Evolutionary conservation across 768 basidiomycete species (phyloP).

Genomic region (Galerina sulciceps): DNA sequence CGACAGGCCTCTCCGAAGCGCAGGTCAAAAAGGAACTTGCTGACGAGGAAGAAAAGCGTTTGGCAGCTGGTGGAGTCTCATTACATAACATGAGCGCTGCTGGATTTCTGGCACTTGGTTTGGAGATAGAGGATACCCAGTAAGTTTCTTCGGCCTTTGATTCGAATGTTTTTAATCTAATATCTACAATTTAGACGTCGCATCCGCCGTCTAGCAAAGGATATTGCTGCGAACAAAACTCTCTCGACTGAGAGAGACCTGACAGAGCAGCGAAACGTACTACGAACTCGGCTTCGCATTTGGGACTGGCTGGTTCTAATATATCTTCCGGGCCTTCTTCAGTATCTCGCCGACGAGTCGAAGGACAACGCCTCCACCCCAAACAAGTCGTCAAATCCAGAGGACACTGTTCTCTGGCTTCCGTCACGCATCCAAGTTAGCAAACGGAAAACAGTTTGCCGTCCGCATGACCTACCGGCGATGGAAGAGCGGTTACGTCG

Average conservation of each 20-base stretch:
- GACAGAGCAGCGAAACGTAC: neutral
- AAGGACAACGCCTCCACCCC: neutral
- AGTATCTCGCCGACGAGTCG: neutral
- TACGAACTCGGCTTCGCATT: neutral
- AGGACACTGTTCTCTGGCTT: conserved; percentile 7
- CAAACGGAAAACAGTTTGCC: neutral
- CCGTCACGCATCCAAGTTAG: conserved; percentile 8
- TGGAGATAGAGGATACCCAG: conserved; percentile 3
- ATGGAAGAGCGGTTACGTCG: conserved; percentile 12
- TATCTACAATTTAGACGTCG: conserved; percentile 2
- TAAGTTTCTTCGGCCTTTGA: too few relatives aligned
- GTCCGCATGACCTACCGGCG: neutral
- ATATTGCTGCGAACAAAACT: neutral
- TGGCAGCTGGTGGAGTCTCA: neutral
- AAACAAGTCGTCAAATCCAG: neutral
- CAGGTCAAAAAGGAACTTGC: conserved; percentile 3
- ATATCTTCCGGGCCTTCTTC: conserved; percentile 15
- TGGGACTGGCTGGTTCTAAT: conserved; percentile 16
- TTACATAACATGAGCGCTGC: neutral
- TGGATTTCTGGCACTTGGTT: neutral
- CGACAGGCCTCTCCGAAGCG: conserved; percentile 2
- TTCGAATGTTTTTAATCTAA: too few relatives aligned
- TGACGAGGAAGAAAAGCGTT: neutral
- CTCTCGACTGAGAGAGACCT: neutral
- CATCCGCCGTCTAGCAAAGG: neutral